Percentiles rank a stretch among this genome's conserved stretches.
These are phyloP conservation scores for Chlamydomonas reinhardtii DNA, from an alignment of 163 green algal genomes.

Conservation along the genomic window DNA sequence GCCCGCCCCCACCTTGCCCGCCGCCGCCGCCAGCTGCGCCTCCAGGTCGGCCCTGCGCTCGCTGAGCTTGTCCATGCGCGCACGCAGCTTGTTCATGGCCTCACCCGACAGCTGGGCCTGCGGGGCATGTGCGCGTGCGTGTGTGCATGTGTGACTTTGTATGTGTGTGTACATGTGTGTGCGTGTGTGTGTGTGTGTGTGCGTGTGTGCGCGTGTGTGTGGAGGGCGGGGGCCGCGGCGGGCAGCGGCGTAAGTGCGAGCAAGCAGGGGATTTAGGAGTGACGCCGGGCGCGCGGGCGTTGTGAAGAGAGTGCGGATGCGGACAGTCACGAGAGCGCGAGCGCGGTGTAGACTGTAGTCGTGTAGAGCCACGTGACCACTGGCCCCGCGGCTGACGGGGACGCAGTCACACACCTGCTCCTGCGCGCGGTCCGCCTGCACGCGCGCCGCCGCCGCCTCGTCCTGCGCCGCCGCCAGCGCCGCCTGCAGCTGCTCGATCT, in stretches of 20 bases:
- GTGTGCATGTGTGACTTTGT: too few species aligned
- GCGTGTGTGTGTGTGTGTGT: background rate
- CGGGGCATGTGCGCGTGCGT: background rate
- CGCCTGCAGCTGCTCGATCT: conserved; percentile 7
- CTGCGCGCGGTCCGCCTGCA: conserved; percentile 1
- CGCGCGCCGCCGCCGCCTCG: background rate
- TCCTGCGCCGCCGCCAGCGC: background rate
- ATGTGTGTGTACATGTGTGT: background rate
- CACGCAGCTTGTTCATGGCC: conserved; percentile 11
- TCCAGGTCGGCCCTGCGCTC: conserved; percentile 14
- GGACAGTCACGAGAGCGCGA: too few species aligned
- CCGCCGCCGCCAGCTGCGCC: conserved; percentile 3
- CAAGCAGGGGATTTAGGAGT: too few species aligned
- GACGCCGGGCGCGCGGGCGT: too few species aligned
- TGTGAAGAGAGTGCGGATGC: too few species aligned
- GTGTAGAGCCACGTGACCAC: too few species aligned
- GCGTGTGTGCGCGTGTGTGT: too few species aligned
- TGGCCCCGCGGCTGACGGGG: too few species aligned
- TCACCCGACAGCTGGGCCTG: conserved; percentile 27
- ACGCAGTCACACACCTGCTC: conserved; percentile 45
- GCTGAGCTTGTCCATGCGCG: conserved; percentile 15
- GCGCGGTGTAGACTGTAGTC: too few species aligned
- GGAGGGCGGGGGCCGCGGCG: too few species aligned
- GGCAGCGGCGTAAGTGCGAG: too few species aligned
- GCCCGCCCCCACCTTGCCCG: conserved; percentile 2